Percentiles rank a stretch among this genome's conserved stretches.
phyloP scores from a whole-genome alignment of 192 early-diverging fungal species.

The Geranomyces michiganensis region DNA sequence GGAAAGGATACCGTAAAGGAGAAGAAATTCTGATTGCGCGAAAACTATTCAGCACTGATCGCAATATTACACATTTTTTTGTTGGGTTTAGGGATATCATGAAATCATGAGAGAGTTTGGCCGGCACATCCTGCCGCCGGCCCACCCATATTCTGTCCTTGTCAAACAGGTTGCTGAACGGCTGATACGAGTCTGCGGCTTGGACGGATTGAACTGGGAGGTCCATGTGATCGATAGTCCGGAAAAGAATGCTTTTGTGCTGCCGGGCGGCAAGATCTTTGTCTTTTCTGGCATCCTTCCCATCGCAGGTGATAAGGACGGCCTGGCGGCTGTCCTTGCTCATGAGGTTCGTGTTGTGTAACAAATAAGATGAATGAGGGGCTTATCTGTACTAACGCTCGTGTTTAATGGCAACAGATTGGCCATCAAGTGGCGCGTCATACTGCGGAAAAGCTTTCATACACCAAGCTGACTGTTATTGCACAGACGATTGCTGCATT shows the following conservation, averaged over 20 bases:
- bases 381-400: background rate
- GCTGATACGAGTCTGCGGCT: conserved; percentile 64
- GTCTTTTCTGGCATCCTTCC: conserved; percentile 94
- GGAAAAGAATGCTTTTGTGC: conserved; percentile 90
- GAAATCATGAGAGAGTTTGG: conserved; percentile 70
- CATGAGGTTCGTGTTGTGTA: conserved; percentile 73
- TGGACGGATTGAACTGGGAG: conserved; percentile 83
- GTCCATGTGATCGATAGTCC: conserved; percentile 84
- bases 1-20: no score
- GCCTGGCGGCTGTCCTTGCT: conserved; percentile 89
- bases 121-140: conserved; percentile 66
- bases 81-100: conserved; percentile 59
- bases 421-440: conserved; percentile 92
- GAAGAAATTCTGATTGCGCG: no score
- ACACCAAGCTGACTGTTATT: conserved; percentile 64
- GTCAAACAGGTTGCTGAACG: conserved; percentile 73
- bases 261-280: conserved; percentile 95
- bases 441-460: conserved; percentile 85
- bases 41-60: background rate
- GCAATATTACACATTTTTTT: conserved; percentile 5
- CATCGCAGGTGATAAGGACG: conserved; percentile 77
- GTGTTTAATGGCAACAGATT: conserved; percentile 43
- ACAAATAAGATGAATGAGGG: background rate
- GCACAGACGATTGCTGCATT: conserved; percentile 60
- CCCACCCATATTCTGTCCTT: conserved; percentile 62